Percentiles rank a stretch among this genome's conserved stretches.
These are phyloP conservation scores for Neurospora tetraspora DNA, from an alignment of 495 filamentous ascomycete species.

Conservation along the genomic window DNA sequence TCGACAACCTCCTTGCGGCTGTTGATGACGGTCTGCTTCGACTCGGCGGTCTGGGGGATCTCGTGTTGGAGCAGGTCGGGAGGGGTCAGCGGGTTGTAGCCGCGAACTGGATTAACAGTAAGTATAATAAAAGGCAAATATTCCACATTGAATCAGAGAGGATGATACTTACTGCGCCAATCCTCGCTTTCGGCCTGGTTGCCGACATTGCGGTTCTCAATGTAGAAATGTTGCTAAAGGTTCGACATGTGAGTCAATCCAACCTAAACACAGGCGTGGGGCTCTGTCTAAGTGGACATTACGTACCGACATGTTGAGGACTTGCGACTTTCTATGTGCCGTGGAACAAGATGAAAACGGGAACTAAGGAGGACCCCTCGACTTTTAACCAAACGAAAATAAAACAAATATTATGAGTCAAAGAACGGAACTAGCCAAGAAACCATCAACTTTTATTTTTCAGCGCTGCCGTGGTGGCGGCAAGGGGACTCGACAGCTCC, in stretches of 20 bases:
- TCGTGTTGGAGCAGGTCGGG: constrained; percentile 95
- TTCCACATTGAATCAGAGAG: too few species aligned
- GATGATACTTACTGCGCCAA: constrained; percentile 62
- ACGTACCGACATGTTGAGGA: not conserved
- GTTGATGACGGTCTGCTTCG: constrained; percentile 67
- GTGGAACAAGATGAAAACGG: not conserved
- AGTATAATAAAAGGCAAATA: constrained; percentile 2
- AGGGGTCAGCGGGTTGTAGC: constrained; percentile 88
- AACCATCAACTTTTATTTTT: not conserved
- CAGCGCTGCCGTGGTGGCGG: not conserved
- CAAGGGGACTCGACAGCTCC: not conserved
- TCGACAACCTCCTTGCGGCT: constrained; percentile 74
- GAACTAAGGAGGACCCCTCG: not conserved
- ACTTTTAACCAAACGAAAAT: not conserved
- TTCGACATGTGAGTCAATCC: constrained; percentile 10
- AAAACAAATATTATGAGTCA: not conserved
- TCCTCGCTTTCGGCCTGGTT: constrained; percentile 74
- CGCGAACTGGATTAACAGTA: constrained; percentile 49
- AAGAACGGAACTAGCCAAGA: not conserved
- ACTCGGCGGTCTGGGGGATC: constrained; percentile 68
- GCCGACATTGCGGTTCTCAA: constrained; percentile 82
- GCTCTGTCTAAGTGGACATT: not conserved
- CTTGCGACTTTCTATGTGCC: not conserved
- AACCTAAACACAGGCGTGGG: not conserved
- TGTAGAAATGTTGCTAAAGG: constrained; percentile 50